Base-by-base conservation (phyloP, 805 yeast species). In the Cyberlindnera xylosilytica region DNA sequence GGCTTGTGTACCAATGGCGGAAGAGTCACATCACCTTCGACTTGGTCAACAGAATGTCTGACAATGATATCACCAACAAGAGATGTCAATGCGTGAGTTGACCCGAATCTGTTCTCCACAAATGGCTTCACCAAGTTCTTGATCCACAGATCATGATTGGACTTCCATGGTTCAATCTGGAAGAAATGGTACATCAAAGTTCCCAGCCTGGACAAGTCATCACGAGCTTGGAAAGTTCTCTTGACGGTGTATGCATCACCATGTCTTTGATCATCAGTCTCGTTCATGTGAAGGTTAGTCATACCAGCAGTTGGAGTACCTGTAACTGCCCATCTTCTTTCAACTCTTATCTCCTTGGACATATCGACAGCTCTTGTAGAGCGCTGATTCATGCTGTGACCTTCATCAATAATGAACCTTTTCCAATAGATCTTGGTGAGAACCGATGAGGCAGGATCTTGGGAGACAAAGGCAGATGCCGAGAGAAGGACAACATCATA, bases 271-370 rank as follows among this genome's bases (percentile, higher is more conserved):
- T 42, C 47, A 8, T 28, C 38, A 2, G 34, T 44, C 19, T 56
- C 60, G 44, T 46, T 50, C 50, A 81, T 72, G 48, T 78, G 75
- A 7, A 79, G 55, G 34, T 70, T 72, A 0, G 88, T 80, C 39
- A 83, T 62, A 0, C 90, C 90, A 0, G 84, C 72, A 0, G 88
- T 82, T 4, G 89, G 89, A 0, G 90, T 83, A 23, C 90, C 89
- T 0, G 85, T 78, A 1, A 83, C 86, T 0, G 81, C 79, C 90
- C 90, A 83, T 46, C 76, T 70, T 38, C 87, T 67, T 53, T 83
- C 90, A 8, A 76, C 74, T 36, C 62, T 58, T 35, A 83, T 54
- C 18, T 65, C 61, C 26, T 66, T 67, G 16, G 85, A 78, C 26
- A 78, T 54, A 8, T 60, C 54, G 7, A 76, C 80, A 0, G 76